Evolutionary conservation across 2,329 filamentous ascomycete genomes (phyloP).

Genomic region (Thermochaetoides dissita): DNA sequence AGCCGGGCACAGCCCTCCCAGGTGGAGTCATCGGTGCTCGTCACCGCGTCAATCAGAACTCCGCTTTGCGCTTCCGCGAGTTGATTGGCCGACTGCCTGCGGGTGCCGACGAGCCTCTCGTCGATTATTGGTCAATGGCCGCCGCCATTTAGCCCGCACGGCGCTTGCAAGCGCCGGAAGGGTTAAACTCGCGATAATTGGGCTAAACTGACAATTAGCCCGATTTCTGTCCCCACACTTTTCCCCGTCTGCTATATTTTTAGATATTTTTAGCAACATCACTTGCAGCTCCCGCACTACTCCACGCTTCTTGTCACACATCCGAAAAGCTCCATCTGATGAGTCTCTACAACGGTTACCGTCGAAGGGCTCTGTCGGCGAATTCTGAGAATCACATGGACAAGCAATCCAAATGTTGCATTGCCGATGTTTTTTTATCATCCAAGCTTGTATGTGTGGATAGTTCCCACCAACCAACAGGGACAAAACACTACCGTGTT

Average conservation of each 20-base stretch:
- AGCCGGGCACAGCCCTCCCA: too few species aligned
- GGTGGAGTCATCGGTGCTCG: too few species aligned
- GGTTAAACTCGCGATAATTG: constrained; percentile 13
- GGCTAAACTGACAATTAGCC: constrained; percentile 15
- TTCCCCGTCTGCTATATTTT: constrained; percentile 16
- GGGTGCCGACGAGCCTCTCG: background rate
- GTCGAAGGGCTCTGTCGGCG: too few species aligned
- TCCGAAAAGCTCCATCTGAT: background rate
- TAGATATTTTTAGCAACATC: constrained; percentile 17
- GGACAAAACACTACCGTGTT: too few species aligned
- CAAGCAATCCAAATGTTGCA: too few species aligned
- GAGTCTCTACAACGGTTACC: too few species aligned
- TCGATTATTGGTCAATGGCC: constrained; percentile 4
- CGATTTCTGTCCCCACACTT: constrained; percentile 1
- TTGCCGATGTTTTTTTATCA: too few species aligned
- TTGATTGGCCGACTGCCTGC: constrained; percentile 4
- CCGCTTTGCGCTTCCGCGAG: too few species aligned
- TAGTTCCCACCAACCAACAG: too few species aligned
- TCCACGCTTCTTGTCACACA: background rate
- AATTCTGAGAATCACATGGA: too few species aligned
- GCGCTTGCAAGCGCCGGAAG: constrained; percentile 12
- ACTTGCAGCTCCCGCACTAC: constrained; percentile 1
- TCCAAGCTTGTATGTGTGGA: too few species aligned
- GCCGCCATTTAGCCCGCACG: constrained; percentile 8
- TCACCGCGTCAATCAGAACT: too few species aligned